Base-by-base conservation (phyloP, 1,284 basidiomycete species). In the Sphagnurus paluster region DNA sequence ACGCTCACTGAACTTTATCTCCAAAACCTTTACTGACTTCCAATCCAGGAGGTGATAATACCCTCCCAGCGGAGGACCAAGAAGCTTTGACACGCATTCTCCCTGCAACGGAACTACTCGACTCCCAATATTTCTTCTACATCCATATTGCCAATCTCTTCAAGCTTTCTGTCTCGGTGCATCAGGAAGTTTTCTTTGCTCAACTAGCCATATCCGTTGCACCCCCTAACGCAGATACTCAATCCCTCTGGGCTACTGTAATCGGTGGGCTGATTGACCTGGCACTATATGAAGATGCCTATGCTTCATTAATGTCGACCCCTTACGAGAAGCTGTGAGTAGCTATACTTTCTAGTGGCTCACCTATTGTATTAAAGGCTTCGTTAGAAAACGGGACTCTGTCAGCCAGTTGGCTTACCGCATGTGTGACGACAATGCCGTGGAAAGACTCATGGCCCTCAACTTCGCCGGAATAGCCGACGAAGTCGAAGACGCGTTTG, bases 371-470 rank as follows among this genome's bases (percentile, higher is more conserved):
- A 13, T 33, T 7, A 11, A 20, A 26, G 23, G 17, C 38, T 21
- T 33, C 24, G 11, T 34, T 64, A 95, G 93, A 60, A 87, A 86
- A 70, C 78, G 81, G 33, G 90, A 95, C 53, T 87, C 82, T 58
- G 78, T 91, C 23, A 80, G 83, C 40, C 84, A 88, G 46, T 73
- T 98, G 41, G 84, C 93, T 47, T 88, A 93, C 56, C 82, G 82
- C 54, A 98, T 99, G 90, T 98, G 96, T 65, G 93, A 98, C 65
- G 82, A 88, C 41, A 80, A 88, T 56, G 82, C 90, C 44, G 80
- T 94, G 17, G 84, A 88, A 45, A 77, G 78, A 46, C 75, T 99
- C 13, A 83, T 95, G 63, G 72, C 82, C 9, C 86, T 94, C 61
- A 92, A 90, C 57, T 98, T 98, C 63, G 78, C 87, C 17, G 91